These are phyloP conservation scores for Epichloe sylvatica DNA, from an alignment of 2,329 filamentous ascomycete species.

Conservation along the genomic window DNA sequence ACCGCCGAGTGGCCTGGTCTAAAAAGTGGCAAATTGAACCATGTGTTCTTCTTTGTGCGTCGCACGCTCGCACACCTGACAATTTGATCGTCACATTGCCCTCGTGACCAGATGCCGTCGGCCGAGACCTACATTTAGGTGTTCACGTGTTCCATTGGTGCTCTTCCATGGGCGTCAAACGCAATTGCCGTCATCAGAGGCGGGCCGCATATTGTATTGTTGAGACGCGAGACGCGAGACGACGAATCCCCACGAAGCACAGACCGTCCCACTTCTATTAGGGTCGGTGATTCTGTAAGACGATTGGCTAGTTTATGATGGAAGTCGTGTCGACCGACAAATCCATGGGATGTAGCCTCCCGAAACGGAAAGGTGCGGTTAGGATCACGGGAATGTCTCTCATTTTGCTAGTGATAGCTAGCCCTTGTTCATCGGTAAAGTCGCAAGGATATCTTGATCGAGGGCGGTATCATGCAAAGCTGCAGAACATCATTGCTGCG, in stretches of 20 bases:
- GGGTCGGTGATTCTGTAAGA: slow-evolving; percentile 6
- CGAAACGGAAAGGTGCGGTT: background rate
- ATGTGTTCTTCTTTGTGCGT: background rate
- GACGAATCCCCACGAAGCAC: background rate
- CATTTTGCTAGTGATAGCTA: too few species aligned
- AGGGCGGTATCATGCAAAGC: background rate
- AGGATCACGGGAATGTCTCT: background rate
- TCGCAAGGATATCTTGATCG: background rate
- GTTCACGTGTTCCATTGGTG: background rate
- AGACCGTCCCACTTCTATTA: background rate
- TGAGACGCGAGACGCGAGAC: background rate
- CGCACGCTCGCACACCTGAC: background rate
- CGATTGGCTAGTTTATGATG: slow-evolving; percentile 10
- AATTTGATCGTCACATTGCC: background rate
- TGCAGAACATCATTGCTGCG: slow-evolving; percentile 4
- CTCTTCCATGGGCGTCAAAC: too few species aligned
- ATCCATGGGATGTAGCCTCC: background rate
- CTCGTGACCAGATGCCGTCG: slow-evolving; percentile 6
- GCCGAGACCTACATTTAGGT: slow-evolving; percentile 8
- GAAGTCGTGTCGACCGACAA: background rate
- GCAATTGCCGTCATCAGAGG: background rate
- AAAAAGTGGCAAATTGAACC: background rate
- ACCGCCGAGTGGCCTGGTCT: background rate
- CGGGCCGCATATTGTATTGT: background rate
- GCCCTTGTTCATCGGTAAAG: background rate